Evolutionary conservation across 805 yeast species (phyloP).

Genomic region (Cyberlindnera mississippiensis): DNA sequence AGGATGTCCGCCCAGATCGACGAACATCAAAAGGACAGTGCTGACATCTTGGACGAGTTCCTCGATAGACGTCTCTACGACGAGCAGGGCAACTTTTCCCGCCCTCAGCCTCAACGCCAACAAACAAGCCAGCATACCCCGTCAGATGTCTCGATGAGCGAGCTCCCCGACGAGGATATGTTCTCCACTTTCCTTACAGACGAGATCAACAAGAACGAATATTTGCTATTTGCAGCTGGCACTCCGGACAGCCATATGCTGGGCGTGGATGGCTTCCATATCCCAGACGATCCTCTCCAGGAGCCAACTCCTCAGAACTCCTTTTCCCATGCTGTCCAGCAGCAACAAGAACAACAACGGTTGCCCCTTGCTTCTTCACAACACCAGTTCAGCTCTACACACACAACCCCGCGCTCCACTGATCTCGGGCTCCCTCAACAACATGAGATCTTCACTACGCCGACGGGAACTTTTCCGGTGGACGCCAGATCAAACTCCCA

Average conservation of each 20-base stretch:
- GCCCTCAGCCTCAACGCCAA: slow-evolving; percentile 5
- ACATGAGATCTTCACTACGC: slow-evolving; percentile 17
- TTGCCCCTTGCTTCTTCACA: neutral
- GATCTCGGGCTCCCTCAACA: slow-evolving; percentile 7
- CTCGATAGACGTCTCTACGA: slow-evolving; percentile 26
- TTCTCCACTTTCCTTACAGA: slow-evolving; percentile 25
- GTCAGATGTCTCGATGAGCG: neutral
- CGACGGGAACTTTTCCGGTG: slow-evolving; percentile 8
- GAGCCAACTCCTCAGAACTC: neutral
- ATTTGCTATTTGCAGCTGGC: slow-evolving; percentile 14
- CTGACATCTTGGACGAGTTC: slow-evolving; percentile 50
- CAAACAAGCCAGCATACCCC: neutral
- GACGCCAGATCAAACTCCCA: slow-evolving; percentile 1
- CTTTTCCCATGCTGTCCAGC: neutral
- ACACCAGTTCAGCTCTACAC: neutral
- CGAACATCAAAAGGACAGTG: slow-evolving; percentile 17
- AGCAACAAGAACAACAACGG: neutral
- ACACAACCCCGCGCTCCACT: slow-evolving; percentile 4
- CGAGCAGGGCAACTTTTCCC: slow-evolving; percentile 13
- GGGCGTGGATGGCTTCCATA: slow-evolving; percentile 4
- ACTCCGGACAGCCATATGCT: slow-evolving; percentile 9
- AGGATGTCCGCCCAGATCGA: slow-evolving; percentile 18
- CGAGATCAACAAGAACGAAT: slow-evolving; percentile 24
- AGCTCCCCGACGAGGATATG: slow-evolving; percentile 21
- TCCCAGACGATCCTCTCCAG: slow-evolving; percentile 1